Conservation (phyloP, 805 yeast species). For the Spathaspora gorwiae region DNA sequence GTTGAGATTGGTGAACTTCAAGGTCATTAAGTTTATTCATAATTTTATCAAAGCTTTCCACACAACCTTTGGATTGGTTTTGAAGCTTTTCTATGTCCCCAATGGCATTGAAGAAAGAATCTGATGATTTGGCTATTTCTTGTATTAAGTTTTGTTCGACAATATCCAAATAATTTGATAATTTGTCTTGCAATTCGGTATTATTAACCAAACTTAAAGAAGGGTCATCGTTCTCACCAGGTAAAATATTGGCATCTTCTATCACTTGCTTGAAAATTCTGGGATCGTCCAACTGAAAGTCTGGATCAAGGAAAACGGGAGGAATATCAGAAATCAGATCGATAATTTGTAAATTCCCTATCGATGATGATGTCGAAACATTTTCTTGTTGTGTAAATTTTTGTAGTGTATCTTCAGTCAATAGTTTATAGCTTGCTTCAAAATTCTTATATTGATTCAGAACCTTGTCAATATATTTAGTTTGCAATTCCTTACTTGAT, state of each 20-base stretch:
- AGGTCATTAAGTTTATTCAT: constrained; percentile 40
- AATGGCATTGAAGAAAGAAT: constrained; percentile 78
- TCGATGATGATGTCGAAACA: constrained; percentile 7
- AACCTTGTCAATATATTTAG: constrained; percentile 13
- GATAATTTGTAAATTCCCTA: constrained; percentile 4
- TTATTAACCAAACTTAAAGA: constrained; percentile 42
- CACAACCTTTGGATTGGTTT: constrained; percentile 47
- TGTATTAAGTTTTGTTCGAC: constrained; percentile 77
- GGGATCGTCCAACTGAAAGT: constrained; percentile 85
- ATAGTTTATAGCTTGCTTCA: constrained; percentile 32
- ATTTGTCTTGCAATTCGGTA: constrained; percentile 63
- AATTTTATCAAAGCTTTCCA: constrained; percentile 45
- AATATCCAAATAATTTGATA: constrained; percentile 77
- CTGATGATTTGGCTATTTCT: constrained; percentile 81
- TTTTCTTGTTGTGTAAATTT: constrained; percentile 13
- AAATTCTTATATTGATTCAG: constrained; percentile 29
- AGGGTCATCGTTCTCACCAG: constrained; percentile 18
- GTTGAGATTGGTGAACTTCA: constrained; percentile 46
- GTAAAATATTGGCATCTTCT: constrained; percentile 44
- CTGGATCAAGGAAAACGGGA: constrained; percentile 55
- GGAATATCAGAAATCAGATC: constrained; percentile 46
- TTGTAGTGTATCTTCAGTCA: constrained; percentile 35
- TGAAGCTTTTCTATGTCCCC: constrained; percentile 70
- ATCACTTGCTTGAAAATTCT: constrained; percentile 73
- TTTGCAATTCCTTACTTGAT: constrained; percentile 15